Evolutionary conservation across 495 filamentous ascomycete species (phyloP).

Genomic region (Hyaloscypha bicolor): DNA sequence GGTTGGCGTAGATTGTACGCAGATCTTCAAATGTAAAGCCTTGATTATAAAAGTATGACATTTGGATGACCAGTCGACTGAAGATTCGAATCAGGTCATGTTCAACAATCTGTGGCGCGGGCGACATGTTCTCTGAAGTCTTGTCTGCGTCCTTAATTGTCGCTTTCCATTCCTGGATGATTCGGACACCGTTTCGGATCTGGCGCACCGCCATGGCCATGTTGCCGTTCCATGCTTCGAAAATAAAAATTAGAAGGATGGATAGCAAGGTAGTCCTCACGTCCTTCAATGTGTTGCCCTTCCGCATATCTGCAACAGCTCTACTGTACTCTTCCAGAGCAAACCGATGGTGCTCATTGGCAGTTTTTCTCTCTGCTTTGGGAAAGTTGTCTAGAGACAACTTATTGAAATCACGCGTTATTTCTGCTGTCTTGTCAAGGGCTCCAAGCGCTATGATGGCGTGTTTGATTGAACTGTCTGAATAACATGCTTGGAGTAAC

Average conservation of each 20-base stretch:
- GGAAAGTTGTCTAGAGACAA: background rate
- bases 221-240: conserved; percentile 3
- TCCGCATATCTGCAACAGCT: background rate
- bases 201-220: background rate
- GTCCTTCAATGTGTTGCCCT: background rate
- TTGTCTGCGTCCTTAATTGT: background rate
- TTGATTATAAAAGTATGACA: background rate
- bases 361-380: background rate
- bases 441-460: background rate
- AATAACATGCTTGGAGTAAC: background rate
- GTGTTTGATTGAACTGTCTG: background rate
- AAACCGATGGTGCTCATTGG: background rate
- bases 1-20: background rate
- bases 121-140: background rate
- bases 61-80: background rate
- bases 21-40: no score
- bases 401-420: background rate
- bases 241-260: background rate
- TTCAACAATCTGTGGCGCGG: background rate
- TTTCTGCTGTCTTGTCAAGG: background rate
- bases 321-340: background rate
- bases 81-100: background rate
- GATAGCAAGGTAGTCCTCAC: background rate
- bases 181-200: background rate
- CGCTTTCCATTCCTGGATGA: background rate